Conservation (phyloP, 805 yeast species). For the Kurtzmaniella cleridarum region DNA sequence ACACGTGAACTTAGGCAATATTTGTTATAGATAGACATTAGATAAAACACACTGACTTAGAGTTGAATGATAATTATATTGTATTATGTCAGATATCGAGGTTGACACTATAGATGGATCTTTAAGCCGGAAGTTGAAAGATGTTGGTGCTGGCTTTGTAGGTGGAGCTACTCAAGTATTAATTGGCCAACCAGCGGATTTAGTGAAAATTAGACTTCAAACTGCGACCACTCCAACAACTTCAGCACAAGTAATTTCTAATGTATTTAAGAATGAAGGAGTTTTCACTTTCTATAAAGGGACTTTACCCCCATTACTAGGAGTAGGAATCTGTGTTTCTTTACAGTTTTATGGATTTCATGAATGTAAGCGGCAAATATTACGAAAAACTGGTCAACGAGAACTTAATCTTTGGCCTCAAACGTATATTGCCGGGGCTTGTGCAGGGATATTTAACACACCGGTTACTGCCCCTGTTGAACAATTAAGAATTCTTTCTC, state of each 20-base stretch:
- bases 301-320: conserved; percentile 39
- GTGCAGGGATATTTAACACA: conserved; percentile 62
- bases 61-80: too few relatives aligned
- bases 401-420: conserved; percentile 49
- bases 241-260: conserved; percentile 26
- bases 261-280: conserved; percentile 38
- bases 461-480: conserved; percentile 63
- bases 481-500: conserved; percentile 58
- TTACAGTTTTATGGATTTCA: conserved; percentile 68
- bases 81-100: background rate
- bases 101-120: conserved; percentile 27
- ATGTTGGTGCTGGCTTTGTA: conserved; percentile 39
- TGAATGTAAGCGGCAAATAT: conserved; percentile 57
- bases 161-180: conserved; percentile 45
- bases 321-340: conserved; percentile 59
- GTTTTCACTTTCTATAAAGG: conserved; percentile 40
- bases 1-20: conserved; percentile 8
- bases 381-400: conserved; percentile 18
- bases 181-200: conserved; percentile 43
- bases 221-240: conserved; percentile 26
- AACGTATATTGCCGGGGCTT: conserved; percentile 57
- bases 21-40: background rate
- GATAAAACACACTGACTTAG: background rate
- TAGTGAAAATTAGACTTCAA: conserved; percentile 39
- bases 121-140: conserved; percentile 32